Evolutionary conservation across 1,284 basidiomycete genomes (phyloP).

Genomic region (Rhizoctonia solani): DNA sequence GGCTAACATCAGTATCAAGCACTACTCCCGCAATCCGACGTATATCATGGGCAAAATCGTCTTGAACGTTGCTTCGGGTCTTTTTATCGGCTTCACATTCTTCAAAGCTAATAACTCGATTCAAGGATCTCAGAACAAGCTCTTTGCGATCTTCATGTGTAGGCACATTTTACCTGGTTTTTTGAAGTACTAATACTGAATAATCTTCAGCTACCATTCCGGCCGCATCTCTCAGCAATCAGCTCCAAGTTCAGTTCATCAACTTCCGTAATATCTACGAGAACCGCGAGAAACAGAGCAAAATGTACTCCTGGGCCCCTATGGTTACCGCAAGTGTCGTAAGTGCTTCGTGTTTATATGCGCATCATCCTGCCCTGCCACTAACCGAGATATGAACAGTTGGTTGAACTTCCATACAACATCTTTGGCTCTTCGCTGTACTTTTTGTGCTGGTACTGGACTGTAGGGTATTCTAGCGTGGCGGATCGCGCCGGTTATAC

Average conservation of each 20-base stretch:
- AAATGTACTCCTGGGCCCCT: slow-evolving; percentile 83
- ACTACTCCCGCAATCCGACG: slow-evolving; percentile 80
- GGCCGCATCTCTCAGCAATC: slow-evolving; percentile 54
- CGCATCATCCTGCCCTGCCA: not conserved
- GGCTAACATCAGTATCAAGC: slow-evolving; percentile 33
- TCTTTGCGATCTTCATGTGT: slow-evolving; percentile 67
- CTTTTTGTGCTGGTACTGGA: slow-evolving; percentile 74
- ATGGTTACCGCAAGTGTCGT: slow-evolving; percentile 46
- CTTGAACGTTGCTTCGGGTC: slow-evolving; percentile 72
- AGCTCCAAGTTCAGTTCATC: slow-evolving; percentile 55
- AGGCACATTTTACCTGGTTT: no score
- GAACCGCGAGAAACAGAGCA: slow-evolving; percentile 71
- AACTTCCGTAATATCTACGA: slow-evolving; percentile 64
- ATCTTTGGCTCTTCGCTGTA: slow-evolving; percentile 60
- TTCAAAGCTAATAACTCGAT: slow-evolving; percentile 70
- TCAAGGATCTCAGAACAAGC: slow-evolving; percentile 80
- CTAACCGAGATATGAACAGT: no score
- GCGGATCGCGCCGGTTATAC: slow-evolving; percentile 59
- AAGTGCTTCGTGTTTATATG: not conserved
- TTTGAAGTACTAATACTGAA: no score
- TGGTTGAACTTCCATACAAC: slow-evolving; percentile 61
- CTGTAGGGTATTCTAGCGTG: slow-evolving; percentile 59
- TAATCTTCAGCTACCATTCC: slow-evolving; percentile 53
- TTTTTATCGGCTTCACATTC: slow-evolving; percentile 84
- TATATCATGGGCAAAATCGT: slow-evolving; percentile 79